Conservation (phyloP, 148 eudicot species). For the Euryodendron excelsum region DNA sequence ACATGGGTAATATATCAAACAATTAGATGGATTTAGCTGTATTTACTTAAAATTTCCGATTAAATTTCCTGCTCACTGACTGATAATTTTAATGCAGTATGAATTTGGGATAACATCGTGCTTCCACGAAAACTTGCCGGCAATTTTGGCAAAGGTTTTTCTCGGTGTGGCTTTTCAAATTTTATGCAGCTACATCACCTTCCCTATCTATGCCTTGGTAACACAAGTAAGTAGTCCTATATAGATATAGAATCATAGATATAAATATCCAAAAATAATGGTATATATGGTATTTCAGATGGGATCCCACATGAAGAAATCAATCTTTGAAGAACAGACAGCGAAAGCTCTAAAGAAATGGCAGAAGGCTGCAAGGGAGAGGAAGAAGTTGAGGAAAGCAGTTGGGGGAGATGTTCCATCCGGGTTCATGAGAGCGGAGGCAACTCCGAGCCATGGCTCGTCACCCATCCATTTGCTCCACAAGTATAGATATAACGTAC, state of each 20-base stretch:
- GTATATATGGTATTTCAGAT: no score
- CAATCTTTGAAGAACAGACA: slow-evolving; percentile 35
- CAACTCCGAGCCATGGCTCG: slow-evolving; percentile 13
- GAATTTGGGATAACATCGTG: slow-evolving; percentile 21
- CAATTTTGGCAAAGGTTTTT: slow-evolving; percentile 15
- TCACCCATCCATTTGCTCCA: slow-evolving; percentile 25
- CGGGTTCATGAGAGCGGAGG: background rate
- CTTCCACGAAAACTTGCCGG: slow-evolving; percentile 15
- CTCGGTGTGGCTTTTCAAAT: slow-evolving; percentile 15
- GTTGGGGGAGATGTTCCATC: slow-evolving; percentile 1
- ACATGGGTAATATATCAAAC: slow-evolving; percentile 12
- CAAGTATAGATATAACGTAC: background rate
- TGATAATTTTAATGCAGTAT: slow-evolving; percentile 5
- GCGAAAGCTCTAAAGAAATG: slow-evolving; percentile 36
- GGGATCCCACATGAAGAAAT: slow-evolving; percentile 40
- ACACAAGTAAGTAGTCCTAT: slow-evolving; percentile 14
- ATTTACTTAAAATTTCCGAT: background rate
- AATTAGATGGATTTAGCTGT: background rate
- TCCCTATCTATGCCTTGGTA: slow-evolving; percentile 20
- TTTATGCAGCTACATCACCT: slow-evolving; percentile 19
- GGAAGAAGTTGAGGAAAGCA: slow-evolving; percentile 20
- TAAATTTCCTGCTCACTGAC: background rate
- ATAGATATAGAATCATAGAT: no score
- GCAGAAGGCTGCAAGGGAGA: slow-evolving; percentile 29
- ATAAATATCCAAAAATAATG: no score